Evolutionary conservation across 2,329 filamentous ascomycete genomes (phyloP), one percentile per base, ranked within the genome.

Genomic region (Penicillium expansum): DNA sequence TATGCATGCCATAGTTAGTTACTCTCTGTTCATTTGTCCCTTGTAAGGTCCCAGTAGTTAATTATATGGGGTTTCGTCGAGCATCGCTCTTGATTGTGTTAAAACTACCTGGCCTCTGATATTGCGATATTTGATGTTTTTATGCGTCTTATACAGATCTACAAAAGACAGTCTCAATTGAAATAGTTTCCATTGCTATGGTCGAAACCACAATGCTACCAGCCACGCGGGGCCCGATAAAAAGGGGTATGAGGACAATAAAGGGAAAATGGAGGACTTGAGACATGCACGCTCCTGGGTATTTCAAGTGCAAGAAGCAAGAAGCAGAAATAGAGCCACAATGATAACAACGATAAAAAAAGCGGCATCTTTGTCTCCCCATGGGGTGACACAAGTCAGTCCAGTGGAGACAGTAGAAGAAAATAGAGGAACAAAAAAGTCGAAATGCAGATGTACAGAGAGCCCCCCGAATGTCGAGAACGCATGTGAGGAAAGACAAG

Each of bases 221-320:
- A 55, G 44, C 51, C 51, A 39, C 32, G 37, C 18, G 29, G 24
- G 22, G 55, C 44, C 29, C 27, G 55, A 57, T 55, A 48, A 45
- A 44, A 54, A 55, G 55, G 55, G 51, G 38, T 55, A 57, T 55
- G 54, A 52, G 54, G 35, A 41, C 24, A 55, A 39, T 59, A 50
- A 45, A 54, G 38, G 39, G 53, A 47, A 45, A 56, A 52, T 18
- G 43, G 52, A 60, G 55, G 55, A 62, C 59, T 62, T 62, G 59
- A 62, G 61, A 59, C 55, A 62, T 58, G 59, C 62, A 57, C 58
- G 52, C 53, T 62, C 59, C 50, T 57, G 60, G 62, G 61, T 61
- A 61, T 60, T 50, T 56, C 56, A 57, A 55, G 56, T 53, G 56
- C 41, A 57, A 55, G 48, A 57, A 59, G 52, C 48, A 55, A 52